Evolutionary conservation across 164 flowering plant species (phyloP), one percentile per base, ranked within the genome.

Genomic region (Amborella trichopoda): DNA sequence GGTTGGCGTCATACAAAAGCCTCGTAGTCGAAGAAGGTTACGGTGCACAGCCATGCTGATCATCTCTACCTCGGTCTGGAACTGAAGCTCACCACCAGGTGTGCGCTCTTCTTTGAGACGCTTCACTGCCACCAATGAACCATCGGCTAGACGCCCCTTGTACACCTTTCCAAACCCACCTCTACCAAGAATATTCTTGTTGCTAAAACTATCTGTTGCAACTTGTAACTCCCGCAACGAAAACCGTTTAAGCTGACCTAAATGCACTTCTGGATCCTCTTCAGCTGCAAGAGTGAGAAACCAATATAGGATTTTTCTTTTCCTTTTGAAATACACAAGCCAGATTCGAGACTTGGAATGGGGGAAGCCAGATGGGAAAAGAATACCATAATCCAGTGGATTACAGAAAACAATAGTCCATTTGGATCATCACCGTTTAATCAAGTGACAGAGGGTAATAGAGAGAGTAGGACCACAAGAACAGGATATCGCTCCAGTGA

Each of bases 151-250:
- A 32, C 73, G 63, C 21, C 73, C 73, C 49, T 64, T 65, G 61
- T 65, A 68, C 39, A 68, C 73, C 53, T 70, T 70, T 38, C 75
- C 75, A 44, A 70, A 70, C 28, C 73, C 73, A 50, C 76, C 76
- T 52, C 70, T 61, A 9, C 73, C 73, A 25, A 68, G 55, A 45
- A 71, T 65, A 45, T 71, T 62, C 44, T 59, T 71, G 44, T 62
- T 60, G 64, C 71, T 68, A 46, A 71, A 71, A 42, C 38, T 48
- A 62, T 71, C 73, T 16, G 73, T 71, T 18, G 76, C 76, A 48
- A 68, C 73, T 46, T 58, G 73, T 24, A 71, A 49, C 50, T 71
- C 76, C 16, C 71, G 64, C 14, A 71, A 42, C 26, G 73, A 71
- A 40, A 71, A 71, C 41, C 69, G 56, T 48, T 68, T 71, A 5